Base-by-base conservation (phyloP, 2,329 filamentous ascomycete species). In the Curvularia sp. region DNA sequence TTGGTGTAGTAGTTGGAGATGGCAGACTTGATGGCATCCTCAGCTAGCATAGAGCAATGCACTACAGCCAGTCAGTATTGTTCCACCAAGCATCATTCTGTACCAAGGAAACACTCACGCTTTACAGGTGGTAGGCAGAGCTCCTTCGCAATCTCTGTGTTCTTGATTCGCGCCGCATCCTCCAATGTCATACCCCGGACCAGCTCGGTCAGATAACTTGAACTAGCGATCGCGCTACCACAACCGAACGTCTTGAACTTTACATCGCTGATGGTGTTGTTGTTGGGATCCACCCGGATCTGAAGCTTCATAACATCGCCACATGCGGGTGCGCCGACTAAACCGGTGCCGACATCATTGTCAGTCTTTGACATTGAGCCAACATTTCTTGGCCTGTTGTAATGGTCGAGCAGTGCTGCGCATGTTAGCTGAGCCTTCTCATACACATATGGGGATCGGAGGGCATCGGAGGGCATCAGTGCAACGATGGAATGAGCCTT, bases 191-290 rank as follows among this genome's bases (percentile, higher is more conserved):
- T 99, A 60, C 95, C 95, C 64, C 92, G 87, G 63, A 99, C 93
- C 59, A 99, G 83, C 80, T 97, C 93, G 8, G 95, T 99, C 71
- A 99, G 81, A 77, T 99, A 99, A 74, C 90, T 95, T 59, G 91
- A 96, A 64, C 90, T 94, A 42, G 95, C 95, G 79, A 99, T 99
- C 65, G 95, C 95, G 28, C 89, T 93, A 54, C 93, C 93, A 77
- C 93, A 97, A 50, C 93, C 93, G 75, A 97, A 97, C 0, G 93
- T 97, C 88, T 97, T 97, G 87, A 97, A 97, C 81, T 96, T 95
- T 77, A 96, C 93, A 71, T 97, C 94, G 70, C 88, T 89, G 76
- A 97, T 97, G 69, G 88, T 94, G 78, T 95, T 91, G 72, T 88
- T 92, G 70, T 89, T 84, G 65, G 91, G 91, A 80, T 97, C 93